A percentile compares a stretch with the other conserved stretches of the same genome.
Conservation (phyloP, 1,284 basidiomycete species). For the Pholiota adiposa region DNA sequence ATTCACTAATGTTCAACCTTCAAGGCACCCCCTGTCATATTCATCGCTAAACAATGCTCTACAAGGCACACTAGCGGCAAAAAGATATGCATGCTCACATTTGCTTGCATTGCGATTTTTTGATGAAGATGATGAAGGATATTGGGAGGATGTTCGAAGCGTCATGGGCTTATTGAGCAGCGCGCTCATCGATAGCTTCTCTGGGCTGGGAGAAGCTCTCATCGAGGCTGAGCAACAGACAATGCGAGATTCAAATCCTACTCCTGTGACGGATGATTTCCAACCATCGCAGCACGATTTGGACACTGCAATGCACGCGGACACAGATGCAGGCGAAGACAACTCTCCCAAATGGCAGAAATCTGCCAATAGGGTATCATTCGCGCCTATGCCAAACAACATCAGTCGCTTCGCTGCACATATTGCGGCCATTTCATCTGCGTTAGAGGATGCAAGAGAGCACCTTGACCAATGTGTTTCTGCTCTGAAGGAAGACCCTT, state of each 20-base stretch:
- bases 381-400: conserved; percentile 72
- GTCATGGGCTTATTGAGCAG: conserved; percentile 70
- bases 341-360: conserved; percentile 5
- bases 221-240: conserved; percentile 56
- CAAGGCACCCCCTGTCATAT: conserved; percentile 67
- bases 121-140: conserved; percentile 65
- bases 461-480: conserved; percentile 64
- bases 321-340: conserved; percentile 21
- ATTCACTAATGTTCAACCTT: conserved; percentile 62
- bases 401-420: conserved; percentile 71
- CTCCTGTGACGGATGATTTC: conserved; percentile 33
- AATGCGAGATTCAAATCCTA: conserved; percentile 51
- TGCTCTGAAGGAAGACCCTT: conserved; percentile 48
- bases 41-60: conserved; percentile 63
- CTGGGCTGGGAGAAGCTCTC: conserved; percentile 62
- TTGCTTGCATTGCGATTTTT: conserved; percentile 74
- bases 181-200: conserved; percentile 65
- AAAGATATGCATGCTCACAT: conserved; percentile 76
- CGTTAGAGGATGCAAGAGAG: conserved; percentile 68
- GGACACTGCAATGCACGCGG: conserved; percentile 3
- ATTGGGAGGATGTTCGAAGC: conserved; percentile 81
- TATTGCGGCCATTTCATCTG: conserved; percentile 66
- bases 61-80: conserved; percentile 66
- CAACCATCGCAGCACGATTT: conserved; percentile 7
- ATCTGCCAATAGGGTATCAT: conserved; percentile 40